Percentiles rank a stretch among this genome's conserved stretches.
phyloP scores from a whole-genome alignment of 257 asterid genomes.

The Solanum piurae region DNA sequence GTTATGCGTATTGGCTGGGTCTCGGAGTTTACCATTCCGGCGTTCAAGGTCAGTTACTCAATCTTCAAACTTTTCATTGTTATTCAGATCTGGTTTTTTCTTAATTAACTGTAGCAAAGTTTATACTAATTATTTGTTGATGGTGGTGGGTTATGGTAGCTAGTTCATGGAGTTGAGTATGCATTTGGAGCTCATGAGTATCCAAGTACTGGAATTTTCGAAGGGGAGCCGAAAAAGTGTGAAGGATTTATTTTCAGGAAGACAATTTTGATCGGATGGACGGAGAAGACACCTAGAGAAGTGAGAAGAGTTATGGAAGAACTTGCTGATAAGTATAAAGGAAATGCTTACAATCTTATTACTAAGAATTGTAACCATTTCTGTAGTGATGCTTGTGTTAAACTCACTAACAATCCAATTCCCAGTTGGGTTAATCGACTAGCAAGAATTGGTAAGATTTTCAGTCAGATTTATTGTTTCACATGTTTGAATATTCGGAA shows the following conservation, averaged over 20 bases:
- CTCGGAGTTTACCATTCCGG: constrained; percentile 89
- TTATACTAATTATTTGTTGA: neutral
- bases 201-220: constrained; percentile 56
- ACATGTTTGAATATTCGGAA: neutral
- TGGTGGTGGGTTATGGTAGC: constrained; percentile 1
- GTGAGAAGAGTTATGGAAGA: constrained; percentile 37
- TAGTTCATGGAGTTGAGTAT: constrained; percentile 64
- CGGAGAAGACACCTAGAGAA: constrained; percentile 24
- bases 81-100: neutral
- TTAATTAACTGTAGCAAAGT: neutral
- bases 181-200: constrained; percentile 65
- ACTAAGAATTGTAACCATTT: constrained; percentile 67
- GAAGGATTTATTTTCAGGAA: constrained; percentile 47
- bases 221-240: constrained; percentile 45
- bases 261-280: constrained; percentile 50
- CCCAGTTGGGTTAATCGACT: constrained; percentile 74
- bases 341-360: constrained; percentile 48
- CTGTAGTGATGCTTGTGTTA: constrained; percentile 43
- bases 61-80: neutral
- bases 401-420: constrained; percentile 38
- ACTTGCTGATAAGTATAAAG: constrained; percentile 34
- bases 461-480: neutral
- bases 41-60: constrained; percentile 48
- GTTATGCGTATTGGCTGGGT: constrained; percentile 85
- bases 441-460: constrained; percentile 40